phyloP scores from a whole-genome alignment of 1,139 yeast species.

The Blastobotrys arbuscula region DNA sequence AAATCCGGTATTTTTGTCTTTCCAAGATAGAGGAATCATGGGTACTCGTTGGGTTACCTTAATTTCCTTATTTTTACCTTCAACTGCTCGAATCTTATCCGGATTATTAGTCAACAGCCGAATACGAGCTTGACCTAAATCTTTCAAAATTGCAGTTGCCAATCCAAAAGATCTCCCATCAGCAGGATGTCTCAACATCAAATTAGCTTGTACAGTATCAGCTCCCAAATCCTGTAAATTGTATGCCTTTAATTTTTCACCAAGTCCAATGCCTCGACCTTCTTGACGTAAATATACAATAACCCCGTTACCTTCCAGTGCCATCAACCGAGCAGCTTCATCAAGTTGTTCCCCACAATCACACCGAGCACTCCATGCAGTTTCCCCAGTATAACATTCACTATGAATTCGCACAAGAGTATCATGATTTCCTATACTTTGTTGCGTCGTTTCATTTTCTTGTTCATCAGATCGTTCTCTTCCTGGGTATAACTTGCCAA shows the following conservation, averaged over 20 bases:
- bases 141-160: slow-evolving; percentile 88
- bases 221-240: slow-evolving; percentile 97
- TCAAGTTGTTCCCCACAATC: slow-evolving; percentile 99
- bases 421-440: slow-evolving; percentile 24
- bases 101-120: slow-evolving; percentile 90
- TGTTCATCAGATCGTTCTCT: slow-evolving; percentile 42
- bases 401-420: slow-evolving; percentile 83
- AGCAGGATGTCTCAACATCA: slow-evolving; percentile 90
- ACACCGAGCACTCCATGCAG: slow-evolving; percentile 98
- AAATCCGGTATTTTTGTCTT: slow-evolving; percentile 55
- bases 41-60: slow-evolving; percentile 83
- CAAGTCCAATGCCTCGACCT: slow-evolving; percentile 96
- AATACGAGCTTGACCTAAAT: slow-evolving; percentile 68
- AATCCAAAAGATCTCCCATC: slow-evolving; percentile 89
- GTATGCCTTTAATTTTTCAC: slow-evolving; percentile 95
- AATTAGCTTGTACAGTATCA: slow-evolving; percentile 94
- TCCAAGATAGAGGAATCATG: slow-evolving; percentile 96
- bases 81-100: slow-evolving; percentile 91
- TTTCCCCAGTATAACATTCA: slow-evolving; percentile 98
- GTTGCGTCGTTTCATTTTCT: slow-evolving; percentile 26
- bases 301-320: slow-evolving; percentile 80
- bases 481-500: slow-evolving; percentile 85
- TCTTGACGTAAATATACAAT: slow-evolving; percentile 95
- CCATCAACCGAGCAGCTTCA: slow-evolving; percentile 94
- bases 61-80: slow-evolving; percentile 67